Evolutionary conservation across 306 rosid species (phyloP).

Genomic region (Vigna trinervia): DNA sequence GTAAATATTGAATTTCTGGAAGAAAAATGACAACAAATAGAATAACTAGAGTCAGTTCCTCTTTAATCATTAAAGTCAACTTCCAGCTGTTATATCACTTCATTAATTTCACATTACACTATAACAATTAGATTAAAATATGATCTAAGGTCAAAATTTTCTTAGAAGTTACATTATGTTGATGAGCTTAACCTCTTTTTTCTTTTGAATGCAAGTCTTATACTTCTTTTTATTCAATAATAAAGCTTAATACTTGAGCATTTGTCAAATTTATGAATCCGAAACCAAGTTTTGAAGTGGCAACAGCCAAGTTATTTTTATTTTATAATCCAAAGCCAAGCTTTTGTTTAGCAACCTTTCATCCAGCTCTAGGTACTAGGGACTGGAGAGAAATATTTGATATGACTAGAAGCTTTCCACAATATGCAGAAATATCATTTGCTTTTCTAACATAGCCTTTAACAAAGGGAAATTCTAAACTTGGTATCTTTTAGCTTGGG

Average conservation of each 20-base stretch:
- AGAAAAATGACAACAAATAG: conserved; percentile 10
- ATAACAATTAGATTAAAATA: conserved; percentile 14
- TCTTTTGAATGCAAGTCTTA: neutral
- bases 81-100: neutral
- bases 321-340: neutral
- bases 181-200: neutral
- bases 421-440: conserved; percentile 37
- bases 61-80: conserved; percentile 6
- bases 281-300: neutral
- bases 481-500: conserved; percentile 30
- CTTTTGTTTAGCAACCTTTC: neutral
- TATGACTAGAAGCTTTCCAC: conserved; percentile 15
- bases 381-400: conserved; percentile 20
- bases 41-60: conserved; percentile 9
- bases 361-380: conserved; percentile 16
- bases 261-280: conserved; percentile 16
- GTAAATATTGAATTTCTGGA: neutral
- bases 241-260: neutral
- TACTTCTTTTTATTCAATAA: neutral
- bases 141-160: conserved; percentile 12
- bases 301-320: neutral
- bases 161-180: neutral
- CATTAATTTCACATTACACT: conserved; percentile 7
- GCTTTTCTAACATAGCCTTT: conserved; percentile 1
- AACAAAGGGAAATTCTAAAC: neutral